Percentiles rank a stretch among this genome's conserved stretches.
phyloP scores from a whole-genome alignment of 1,284 basidiomycete species.

The Ceratorhiza oryzae-sativae region DNA sequence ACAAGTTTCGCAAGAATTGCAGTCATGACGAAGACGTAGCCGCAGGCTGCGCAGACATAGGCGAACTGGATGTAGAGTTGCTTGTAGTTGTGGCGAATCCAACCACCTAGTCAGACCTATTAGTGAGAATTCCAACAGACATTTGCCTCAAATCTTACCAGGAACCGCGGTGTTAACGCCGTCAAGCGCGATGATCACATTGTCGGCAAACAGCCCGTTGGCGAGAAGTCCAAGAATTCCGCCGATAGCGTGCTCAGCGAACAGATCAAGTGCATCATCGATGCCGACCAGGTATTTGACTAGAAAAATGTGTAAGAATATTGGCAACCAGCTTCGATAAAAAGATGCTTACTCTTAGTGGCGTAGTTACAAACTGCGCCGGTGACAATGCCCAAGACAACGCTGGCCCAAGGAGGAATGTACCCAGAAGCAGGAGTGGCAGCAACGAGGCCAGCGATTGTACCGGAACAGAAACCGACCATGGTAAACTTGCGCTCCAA shows the following conservation, averaged over 20 bases:
- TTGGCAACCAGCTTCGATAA: background rate
- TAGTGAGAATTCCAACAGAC: background rate
- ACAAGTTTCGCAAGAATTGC: conserved; percentile 71
- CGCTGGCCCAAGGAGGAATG: conserved; percentile 70
- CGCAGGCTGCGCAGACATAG: conserved; percentile 75
- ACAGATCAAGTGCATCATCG: conserved; percentile 87
- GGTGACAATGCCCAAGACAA: conserved; percentile 79
- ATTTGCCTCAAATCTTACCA: background rate
- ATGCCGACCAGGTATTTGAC: conserved; percentile 72
- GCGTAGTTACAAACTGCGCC: conserved; percentile 85
- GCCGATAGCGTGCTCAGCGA: conserved; percentile 90
- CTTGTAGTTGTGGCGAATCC: conserved; percentile 74
- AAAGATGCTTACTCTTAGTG: conserved; percentile 70
- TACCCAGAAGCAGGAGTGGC: conserved; percentile 82
- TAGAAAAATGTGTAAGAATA: conserved; percentile 46
- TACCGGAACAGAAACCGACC: conserved; percentile 91
- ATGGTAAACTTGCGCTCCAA: conserved; percentile 63
- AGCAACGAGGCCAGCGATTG: conserved; percentile 89
- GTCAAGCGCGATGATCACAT: conserved; percentile 69
- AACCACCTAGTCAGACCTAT: conserved; percentile 64
- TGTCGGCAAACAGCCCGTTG: conserved; percentile 81
- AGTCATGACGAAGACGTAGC: conserved; percentile 70
- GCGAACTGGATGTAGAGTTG: conserved; percentile 79
- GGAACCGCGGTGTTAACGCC: conserved; percentile 67
- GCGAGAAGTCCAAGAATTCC: conserved; percentile 84